Percentiles rank a stretch among this genome's conserved stretches.
Evolutionary conservation across 2,329 filamentous ascomycete species (phyloP).

Genomic region (Penicillium thymicola): DNA sequence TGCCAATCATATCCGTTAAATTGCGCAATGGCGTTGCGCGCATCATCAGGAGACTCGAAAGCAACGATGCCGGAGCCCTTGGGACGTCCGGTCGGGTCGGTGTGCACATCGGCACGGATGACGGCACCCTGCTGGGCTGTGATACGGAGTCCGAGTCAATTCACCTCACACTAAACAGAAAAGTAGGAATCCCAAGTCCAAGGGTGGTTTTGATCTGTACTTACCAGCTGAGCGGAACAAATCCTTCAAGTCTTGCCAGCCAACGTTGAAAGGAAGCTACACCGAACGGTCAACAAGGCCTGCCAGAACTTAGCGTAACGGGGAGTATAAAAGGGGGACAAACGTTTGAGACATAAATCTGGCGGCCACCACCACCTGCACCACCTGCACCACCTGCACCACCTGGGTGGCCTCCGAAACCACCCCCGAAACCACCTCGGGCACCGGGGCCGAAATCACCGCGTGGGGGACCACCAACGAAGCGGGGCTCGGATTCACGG

Average conservation of each 20-base stretch:
- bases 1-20: conserved; percentile 99
- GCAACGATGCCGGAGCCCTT: conserved; percentile 97
- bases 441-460: conserved; percentile 55
- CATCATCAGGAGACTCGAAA: conserved; percentile 92
- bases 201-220: conserved; percentile 38
- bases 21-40: conserved; percentile 90
- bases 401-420: conserved; percentile 26
- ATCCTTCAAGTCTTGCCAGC: conserved; percentile 99
- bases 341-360: conserved; percentile 98
- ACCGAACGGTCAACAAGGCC: conserved; percentile 20
- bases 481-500: conserved; percentile 95
- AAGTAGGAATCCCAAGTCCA: conserved; percentile 11
- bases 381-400: conserved; percentile 52
- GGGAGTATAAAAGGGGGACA: conserved; percentile 51
- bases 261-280: conserved; percentile 93
- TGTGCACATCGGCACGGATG: conserved; percentile 91
- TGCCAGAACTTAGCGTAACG: conserved; percentile 15
- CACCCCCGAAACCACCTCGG: conserved; percentile 46
- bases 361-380: conserved; percentile 65
- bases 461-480: conserved; percentile 71
- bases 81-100: conserved; percentile 84
- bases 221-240: conserved; percentile 96
- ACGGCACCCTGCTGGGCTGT: conserved; percentile 65
- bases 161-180: conserved; percentile 14
- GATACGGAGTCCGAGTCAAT: conserved; percentile 31